These are phyloP conservation scores for Coprinopsis sp. DNA, from an alignment of 768 basidiomycete genomes.

Conservation along the genomic window DNA sequence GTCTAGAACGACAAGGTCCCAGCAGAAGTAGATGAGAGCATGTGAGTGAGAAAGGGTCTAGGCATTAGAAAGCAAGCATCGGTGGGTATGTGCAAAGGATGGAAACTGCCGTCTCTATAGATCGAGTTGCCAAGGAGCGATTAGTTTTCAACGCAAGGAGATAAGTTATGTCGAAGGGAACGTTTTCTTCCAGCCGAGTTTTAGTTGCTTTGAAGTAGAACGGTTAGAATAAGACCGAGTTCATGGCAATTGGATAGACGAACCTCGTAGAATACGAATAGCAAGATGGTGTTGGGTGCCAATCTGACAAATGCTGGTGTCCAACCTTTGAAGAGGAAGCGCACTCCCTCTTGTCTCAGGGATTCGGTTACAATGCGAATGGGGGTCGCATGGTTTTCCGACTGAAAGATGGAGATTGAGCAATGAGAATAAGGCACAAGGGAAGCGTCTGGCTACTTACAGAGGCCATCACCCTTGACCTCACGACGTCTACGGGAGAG, in stretches of 20 bases:
- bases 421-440: conserved; percentile 8
- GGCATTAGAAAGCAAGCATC: too few relatives aligned
- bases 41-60: too few relatives aligned
- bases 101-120: too few relatives aligned
- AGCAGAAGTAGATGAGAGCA: too few relatives aligned
- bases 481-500: conserved; percentile 73
- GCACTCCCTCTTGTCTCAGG: conserved; percentile 66
- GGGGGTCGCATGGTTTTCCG: conserved; percentile 43
- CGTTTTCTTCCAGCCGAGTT: conserved; percentile 48
- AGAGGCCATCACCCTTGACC: conserved; percentile 73
- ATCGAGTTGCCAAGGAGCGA: too few relatives aligned
- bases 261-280: conserved; percentile 85
- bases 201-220: conserved; percentile 54
- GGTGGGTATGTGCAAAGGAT: too few relatives aligned
- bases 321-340: conserved; percentile 86
- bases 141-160: too few relatives aligned
- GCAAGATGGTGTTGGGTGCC: conserved; percentile 77
- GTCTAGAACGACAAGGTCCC: too few relatives aligned
- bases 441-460: conserved; percentile 33
- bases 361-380: conserved; percentile 53
- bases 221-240: not conserved
- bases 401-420: conserved; percentile 31
- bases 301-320: conserved; percentile 82
- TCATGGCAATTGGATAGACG: not conserved
- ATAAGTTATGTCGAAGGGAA: too few relatives aligned